A percentile compares a stretch with the other conserved stretches of the same genome.
These are phyloP conservation scores for Barnettozyma botsteinii DNA, from an alignment of 805 yeast genomes.

Conservation along the genomic window DNA sequence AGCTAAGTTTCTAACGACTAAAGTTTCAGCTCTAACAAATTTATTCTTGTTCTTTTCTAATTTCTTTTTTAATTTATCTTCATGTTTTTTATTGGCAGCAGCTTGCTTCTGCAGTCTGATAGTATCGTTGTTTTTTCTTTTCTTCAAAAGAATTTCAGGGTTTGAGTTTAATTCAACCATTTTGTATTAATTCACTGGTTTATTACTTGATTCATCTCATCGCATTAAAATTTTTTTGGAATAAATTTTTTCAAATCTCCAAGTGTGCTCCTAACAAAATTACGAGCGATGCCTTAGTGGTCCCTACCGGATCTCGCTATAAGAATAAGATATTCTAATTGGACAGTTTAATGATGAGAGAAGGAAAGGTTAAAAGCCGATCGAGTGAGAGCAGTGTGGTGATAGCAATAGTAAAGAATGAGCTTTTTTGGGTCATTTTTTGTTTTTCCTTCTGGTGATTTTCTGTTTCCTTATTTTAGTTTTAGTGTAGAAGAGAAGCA, in stretches of 20 bases:
- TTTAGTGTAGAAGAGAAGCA: constrained; percentile 1
- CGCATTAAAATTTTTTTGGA: not conserved
- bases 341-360: too few relatives aligned
- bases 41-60: constrained; percentile 36
- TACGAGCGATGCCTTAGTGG: too few relatives aligned
- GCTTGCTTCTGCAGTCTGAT: constrained; percentile 38
- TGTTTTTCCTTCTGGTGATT: too few relatives aligned
- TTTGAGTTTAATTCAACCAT: constrained; percentile 49
- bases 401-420: too few relatives aligned
- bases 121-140: constrained; percentile 74
- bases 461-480: too few relatives aligned
- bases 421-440: too few relatives aligned
- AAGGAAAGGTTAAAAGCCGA: too few relatives aligned
- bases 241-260: constrained; percentile 2
- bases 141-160: constrained; percentile 72
- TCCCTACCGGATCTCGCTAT: too few relatives aligned
- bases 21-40: constrained; percentile 69
- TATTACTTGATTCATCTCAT: not conserved
- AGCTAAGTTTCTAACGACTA: constrained; percentile 61
- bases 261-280: too few relatives aligned
- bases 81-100: constrained; percentile 47
- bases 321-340: too few relatives aligned
- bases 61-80: constrained; percentile 39
- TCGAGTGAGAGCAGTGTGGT: too few relatives aligned
- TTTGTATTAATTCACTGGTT: too few relatives aligned